Evolutionary conservation across 2,329 filamentous ascomycete genomes (phyloP).

Genomic region (Nemania sp.): DNA sequence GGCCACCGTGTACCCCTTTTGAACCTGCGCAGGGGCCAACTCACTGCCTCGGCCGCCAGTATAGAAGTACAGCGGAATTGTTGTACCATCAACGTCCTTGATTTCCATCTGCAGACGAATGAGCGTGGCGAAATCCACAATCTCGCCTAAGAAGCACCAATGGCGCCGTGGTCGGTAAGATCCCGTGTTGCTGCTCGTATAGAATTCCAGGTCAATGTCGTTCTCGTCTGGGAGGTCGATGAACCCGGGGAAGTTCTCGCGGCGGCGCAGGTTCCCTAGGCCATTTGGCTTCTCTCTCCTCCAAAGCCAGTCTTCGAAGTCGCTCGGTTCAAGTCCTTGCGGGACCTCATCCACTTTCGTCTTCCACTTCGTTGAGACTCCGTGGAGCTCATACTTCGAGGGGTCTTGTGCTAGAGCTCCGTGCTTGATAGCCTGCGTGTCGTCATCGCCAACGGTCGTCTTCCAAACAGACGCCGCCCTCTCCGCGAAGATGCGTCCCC

Average conservation of each 20-base stretch:
- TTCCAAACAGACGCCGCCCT: constrained; percentile 17
- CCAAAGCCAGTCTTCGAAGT: constrained; percentile 29
- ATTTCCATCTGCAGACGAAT: constrained; percentile 26
- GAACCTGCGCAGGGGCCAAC: not conserved
- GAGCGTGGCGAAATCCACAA: not conserved
- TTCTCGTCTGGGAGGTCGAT: not conserved
- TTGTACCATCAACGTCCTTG: constrained; percentile 13
- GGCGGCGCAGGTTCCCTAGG: constrained; percentile 2
- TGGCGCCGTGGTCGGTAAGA: constrained; percentile 1
- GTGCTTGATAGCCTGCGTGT: not conserved
- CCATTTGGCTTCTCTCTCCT: not conserved
- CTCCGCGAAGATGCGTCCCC: constrained; percentile 26
- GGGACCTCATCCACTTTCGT: constrained; percentile 21
- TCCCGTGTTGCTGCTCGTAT: not conserved
- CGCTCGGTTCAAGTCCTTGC: constrained; percentile 13
- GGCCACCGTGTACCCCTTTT: constrained; percentile 21
- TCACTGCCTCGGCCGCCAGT: constrained; percentile 22
- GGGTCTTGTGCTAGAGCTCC: constrained; percentile 4
- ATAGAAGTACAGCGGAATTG: constrained; percentile 24
- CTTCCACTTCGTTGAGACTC: constrained; percentile 17
- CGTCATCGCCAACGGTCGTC: constrained; percentile 12
- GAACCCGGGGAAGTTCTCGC: constrained; percentile 20
- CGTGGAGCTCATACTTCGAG: constrained; percentile 17
- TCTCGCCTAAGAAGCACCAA: constrained; percentile 27
- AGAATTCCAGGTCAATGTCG: constrained; percentile 1